Conservation (phyloP, 805 yeast genomes). For the Saccharomycopsis sp. region DNA sequence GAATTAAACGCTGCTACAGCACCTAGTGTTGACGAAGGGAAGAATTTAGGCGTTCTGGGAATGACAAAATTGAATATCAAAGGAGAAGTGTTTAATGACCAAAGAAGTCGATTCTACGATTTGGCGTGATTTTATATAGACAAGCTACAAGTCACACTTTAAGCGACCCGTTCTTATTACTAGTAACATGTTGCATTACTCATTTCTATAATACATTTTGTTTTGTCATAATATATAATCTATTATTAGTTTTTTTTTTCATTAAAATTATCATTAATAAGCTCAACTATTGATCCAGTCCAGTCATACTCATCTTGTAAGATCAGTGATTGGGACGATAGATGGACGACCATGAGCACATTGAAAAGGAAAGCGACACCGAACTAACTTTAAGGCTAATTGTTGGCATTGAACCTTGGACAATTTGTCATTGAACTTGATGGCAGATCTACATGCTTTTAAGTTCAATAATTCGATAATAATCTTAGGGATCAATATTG, state of each 20-base stretch:
- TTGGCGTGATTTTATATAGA: too few relatives aligned
- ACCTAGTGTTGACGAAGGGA: not conserved
- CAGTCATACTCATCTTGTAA: conserved; percentile 9
- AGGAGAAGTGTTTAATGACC: conserved; percentile 33
- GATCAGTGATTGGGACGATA: conserved; percentile 43
- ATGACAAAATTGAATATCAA: conserved; percentile 28
- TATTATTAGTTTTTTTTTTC: not conserved
- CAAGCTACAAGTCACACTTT: not conserved
- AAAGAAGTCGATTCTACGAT: conserved; percentile 40
- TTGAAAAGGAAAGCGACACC: conserved; percentile 58
- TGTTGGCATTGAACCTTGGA: conserved; percentile 36
- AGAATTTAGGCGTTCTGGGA: conserved; percentile 17
- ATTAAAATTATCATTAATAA: not conserved
- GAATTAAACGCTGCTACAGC: not conserved
- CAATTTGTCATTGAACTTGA: conserved; percentile 63
- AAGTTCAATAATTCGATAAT: conserved; percentile 47
- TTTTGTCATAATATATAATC: too few relatives aligned
- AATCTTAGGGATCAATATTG: conserved; percentile 43
- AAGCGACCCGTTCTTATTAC: too few relatives aligned
- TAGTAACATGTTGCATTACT: too few relatives aligned
- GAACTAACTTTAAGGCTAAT: conserved; percentile 36
- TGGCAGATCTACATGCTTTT: conserved; percentile 61
- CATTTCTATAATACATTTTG: too few relatives aligned
- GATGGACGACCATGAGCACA: conserved; percentile 90
- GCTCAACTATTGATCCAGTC: too few relatives aligned